Evolutionary conservation across 139 green algal species (phyloP).

Genomic region (Picochlorum sp.): DNA sequence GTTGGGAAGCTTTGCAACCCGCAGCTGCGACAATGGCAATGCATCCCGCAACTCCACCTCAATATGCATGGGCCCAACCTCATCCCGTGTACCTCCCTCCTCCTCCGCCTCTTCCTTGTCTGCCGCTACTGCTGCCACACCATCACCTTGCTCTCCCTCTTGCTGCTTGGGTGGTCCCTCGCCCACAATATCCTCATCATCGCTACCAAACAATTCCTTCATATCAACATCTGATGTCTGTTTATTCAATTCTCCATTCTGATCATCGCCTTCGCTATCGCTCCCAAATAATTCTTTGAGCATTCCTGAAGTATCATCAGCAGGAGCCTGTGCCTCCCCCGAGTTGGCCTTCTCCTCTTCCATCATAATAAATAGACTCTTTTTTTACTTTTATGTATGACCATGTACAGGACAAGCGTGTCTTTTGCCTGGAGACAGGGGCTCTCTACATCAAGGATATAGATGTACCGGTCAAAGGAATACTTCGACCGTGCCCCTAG

Average conservation of each 20-base stretch:
- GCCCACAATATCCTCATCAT: slow-evolving; percentile 24
- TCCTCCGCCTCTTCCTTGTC: slow-evolving; percentile 1
- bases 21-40: slow-evolving; percentile 13
- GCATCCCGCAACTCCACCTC: slow-evolving; percentile 26
- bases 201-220: slow-evolving; percentile 32
- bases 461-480: too few relatives aligned
- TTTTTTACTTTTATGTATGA: too few relatives aligned
- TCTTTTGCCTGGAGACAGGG: too few relatives aligned
- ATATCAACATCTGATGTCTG: slow-evolving; percentile 11
- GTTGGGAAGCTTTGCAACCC: slow-evolving; percentile 49
- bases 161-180: slow-evolving; percentile 5
- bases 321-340: too few relatives aligned
- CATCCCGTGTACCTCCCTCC: slow-evolving; percentile 24
- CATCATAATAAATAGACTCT: too few relatives aligned
- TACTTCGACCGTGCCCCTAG: too few relatives aligned
- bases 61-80: slow-evolving; percentile 27
- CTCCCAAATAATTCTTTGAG: slow-evolving; percentile 41
- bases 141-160: not conserved
- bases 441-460: too few relatives aligned
- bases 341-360: too few relatives aligned
- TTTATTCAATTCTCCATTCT: slow-evolving; percentile 11
- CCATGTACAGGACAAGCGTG: too few relatives aligned
- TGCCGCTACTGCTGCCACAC: not conserved
- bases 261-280: slow-evolving; percentile 23
- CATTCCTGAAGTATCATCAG: too few relatives aligned